Base-by-base conservation (phyloP, 176 grass and related monocot genomes). In the Panicum miliaceum region DNA sequence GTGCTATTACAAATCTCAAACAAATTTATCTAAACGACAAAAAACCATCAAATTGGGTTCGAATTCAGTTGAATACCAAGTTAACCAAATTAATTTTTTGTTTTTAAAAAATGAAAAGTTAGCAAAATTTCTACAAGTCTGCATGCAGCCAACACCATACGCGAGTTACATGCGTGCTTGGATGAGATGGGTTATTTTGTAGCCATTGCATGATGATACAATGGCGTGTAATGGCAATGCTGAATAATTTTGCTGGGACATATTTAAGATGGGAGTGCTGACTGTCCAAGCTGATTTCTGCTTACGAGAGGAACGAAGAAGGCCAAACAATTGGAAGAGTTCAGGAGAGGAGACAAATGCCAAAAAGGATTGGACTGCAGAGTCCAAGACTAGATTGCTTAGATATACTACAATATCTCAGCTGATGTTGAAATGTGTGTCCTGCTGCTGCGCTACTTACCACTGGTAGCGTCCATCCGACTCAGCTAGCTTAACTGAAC, bases 401-500 rank as follows among this genome's bases (percentile, higher is more conserved):
- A 51, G 66, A 50, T 83, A 63, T 37, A 16, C 48, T 81, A 50
- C 29, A 68, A 68, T 40, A 43, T 69, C 35, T 69, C 51, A 20
- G 53, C 20, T 18, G 68, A 82, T 72, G 69, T 74, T 74, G 70
- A 83, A 74, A 74, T 64, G 26, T 74, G 69, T 83, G 27, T 51
- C 52, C 5, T 34, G 67, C 25, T 19, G 66, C 26, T 19, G 66
- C 26, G 16, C 48, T 27, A n/a, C n/a, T 12, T 71, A 71, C 12
- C 68, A 15, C 20, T 27, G 19, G 45, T 45, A 82, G 20, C 29
- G 14, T n/a, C 12, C 50, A 76, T 80, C 79, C 41, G 29, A 83
- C 5, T 82, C 45, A 83, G 60, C 53, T 46, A 71, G 63, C 34
- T 36, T 86, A 41, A 81, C 29, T 34, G 7, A 27, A 69, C 0